These are phyloP conservation scores for Citrus reticulata DNA, from an alignment of 345 rosid genomes.

Conservation along the genomic window DNA sequence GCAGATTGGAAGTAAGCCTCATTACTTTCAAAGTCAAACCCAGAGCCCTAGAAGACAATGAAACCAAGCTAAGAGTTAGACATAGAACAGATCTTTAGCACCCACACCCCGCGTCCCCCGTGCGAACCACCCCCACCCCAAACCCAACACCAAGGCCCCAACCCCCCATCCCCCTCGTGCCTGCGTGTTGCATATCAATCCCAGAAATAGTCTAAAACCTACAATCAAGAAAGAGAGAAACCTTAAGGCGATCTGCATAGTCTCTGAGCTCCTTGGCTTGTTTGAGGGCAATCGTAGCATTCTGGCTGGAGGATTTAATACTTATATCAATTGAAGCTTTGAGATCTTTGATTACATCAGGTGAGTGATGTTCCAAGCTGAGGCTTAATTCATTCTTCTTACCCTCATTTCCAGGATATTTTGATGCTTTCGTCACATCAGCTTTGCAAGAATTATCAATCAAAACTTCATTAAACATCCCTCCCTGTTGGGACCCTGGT, in stretches of 20 bases:
- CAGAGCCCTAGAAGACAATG: conserved; percentile 38
- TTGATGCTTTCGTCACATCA: conserved; percentile 25
- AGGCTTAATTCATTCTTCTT: conserved; percentile 25
- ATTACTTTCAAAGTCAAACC: conserved; percentile 54
- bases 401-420: conserved; percentile 24
- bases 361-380: conserved; percentile 6
- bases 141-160: no score
- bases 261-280: conserved; percentile 55
- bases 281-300: conserved; percentile 40
- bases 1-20: conserved; percentile 70
- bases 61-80: conserved; percentile 26
- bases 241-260: conserved; percentile 65
- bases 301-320: conserved; percentile 35
- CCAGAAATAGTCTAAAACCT: not conserved
- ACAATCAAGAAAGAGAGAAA: conserved; percentile 8
- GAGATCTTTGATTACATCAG: conserved; percentile 28
- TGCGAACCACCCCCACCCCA: no score
- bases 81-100: not conserved
- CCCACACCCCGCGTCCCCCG: no score
- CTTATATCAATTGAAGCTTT: conserved; percentile 26
- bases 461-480: conserved; percentile 9
- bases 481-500: conserved; percentile 14
- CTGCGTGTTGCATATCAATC: not conserved
- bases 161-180: not conserved
- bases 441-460: conserved; percentile 32